These are phyloP conservation scores for Grigorovia yakushimaensis DNA, from an alignment of 805 yeast genomes.

Conservation along the genomic window DNA sequence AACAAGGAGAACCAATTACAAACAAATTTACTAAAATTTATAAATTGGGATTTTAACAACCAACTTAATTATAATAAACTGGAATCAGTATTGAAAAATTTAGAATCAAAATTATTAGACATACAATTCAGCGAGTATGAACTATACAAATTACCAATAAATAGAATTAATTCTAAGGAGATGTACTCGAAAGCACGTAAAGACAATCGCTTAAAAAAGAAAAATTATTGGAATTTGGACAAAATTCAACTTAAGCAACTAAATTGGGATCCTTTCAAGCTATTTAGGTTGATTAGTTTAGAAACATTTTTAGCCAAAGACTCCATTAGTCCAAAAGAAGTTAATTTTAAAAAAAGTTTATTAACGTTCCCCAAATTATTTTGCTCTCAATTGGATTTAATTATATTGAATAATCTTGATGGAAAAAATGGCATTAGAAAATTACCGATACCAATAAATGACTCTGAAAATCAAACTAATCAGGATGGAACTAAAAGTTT, in stretches of 20 bases:
- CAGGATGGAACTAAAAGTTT: not conserved
- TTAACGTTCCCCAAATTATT: not conserved
- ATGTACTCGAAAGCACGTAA: no score
- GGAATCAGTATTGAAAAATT: constrained; percentile 1
- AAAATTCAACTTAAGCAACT: constrained; percentile 7
- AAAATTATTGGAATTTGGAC: constrained; percentile 11
- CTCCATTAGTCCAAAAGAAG: not conserved
- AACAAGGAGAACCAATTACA: not conserved
- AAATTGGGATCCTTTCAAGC: constrained; percentile 15
- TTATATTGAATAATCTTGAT: not conserved
- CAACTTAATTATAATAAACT: not conserved
- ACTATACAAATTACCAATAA: constrained; percentile 8
- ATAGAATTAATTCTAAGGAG: not conserved
- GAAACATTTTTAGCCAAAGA: not conserved
- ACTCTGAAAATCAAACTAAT: not conserved
- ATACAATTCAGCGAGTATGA: constrained; percentile 13
- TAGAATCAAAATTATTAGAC: constrained; percentile 8
- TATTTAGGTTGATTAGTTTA: not conserved
- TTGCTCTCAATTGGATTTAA: not conserved
- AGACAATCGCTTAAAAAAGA: not conserved
- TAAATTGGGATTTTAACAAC: not conserved
- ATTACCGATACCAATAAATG: not conserved
- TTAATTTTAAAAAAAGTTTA: not conserved
- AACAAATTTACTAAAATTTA: not conserved
- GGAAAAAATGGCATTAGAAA: not conserved